Base-by-base conservation (phyloP, 257 asterid genomes). In the Rhazya stricta region DNA sequence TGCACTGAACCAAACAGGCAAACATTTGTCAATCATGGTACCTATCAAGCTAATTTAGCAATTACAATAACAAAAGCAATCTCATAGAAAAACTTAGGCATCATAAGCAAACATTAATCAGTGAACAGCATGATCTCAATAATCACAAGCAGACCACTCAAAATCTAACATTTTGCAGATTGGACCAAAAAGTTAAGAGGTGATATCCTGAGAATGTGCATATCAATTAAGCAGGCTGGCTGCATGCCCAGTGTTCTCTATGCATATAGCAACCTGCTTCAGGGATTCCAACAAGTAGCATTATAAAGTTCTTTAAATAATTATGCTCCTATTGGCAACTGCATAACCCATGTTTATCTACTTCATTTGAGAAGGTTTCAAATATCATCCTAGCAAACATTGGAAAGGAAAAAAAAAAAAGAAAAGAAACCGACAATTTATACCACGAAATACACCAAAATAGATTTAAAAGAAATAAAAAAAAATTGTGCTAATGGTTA, bases 1-100 rank as follows among this genome's bases (percentile, higher is more conserved):
- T 85, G 70, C 62, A 77, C 97, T 91, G 86, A 57, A 77, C 67
- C 76, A 37, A 45, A 60, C 21, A 70, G 27, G 21, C 13, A 34
- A 63, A 21, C 12, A 66, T 66, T 36, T 23, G 6, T 66, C 50
- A 37, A 15, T 66, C 19, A 66, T 37, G 71, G 16, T 37, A 63
- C 46, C 7, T 23, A 8, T 25, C 46, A 3, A 76, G 37, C 41
- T 43, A 32, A 56, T 12, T 56, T 10, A 15, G 42, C 21, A 39
- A 23, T 34, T 30, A 6, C 9, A 23, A 63, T 27, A 54, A 41
- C 51, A 60, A 43, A 29, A 43, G 8, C 29, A 46, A 19, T 6
- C 21, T 21, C 34, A 1, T 16, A 51, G 0, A 51, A 2, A 0
- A 2, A 6, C 0, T 30, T 6, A 57, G 25, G n/a, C 18, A 54